phyloP scores from a whole-genome alignment of 208 protist genomes.

The Hexamita inflata region DNA sequence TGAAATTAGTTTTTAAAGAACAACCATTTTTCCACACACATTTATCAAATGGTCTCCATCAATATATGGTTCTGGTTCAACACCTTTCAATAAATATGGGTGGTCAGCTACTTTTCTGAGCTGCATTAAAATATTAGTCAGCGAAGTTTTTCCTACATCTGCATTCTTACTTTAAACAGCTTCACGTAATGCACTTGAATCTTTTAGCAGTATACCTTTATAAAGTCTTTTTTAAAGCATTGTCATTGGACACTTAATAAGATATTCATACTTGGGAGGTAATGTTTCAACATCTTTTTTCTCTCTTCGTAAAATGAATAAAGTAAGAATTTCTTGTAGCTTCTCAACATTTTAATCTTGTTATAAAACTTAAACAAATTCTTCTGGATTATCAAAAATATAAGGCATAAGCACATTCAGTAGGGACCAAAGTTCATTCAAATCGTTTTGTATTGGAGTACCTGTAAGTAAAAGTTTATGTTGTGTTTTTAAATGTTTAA shows the following conservation, averaged over 20 bases:
- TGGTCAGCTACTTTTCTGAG: conserved; percentile 43
- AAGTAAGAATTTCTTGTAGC: background rate
- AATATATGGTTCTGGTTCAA: conserved; percentile 32
- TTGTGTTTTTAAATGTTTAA: background rate
- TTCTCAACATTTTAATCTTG: no score
- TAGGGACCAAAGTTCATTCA: conserved; percentile 90
- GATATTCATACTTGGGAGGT: conserved; percentile 12
- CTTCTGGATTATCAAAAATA: conserved; percentile 27
- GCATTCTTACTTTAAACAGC: background rate
- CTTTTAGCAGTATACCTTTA: conserved; percentile 12
- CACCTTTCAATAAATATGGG: conserved; percentile 42
- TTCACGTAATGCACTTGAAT: background rate
- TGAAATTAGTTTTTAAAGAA: conserved; percentile 54
- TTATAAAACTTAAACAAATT: no score
- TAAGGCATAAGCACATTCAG: conserved; percentile 85
- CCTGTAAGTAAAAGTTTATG: conserved; percentile 81
- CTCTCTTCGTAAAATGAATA: conserved; percentile 16
- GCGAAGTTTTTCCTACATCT: conserved; percentile 23
- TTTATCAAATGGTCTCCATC: conserved; percentile 34
- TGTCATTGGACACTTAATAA: conserved; percentile 18
- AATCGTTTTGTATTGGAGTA: conserved; percentile 85
- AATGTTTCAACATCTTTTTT: conserved; percentile 25
- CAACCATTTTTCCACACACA: conserved; percentile 47
- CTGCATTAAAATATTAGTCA: conserved; percentile 47
- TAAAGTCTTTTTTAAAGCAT: conserved; percentile 8